Conservation (phyloP, 371 early-diverging fungal genomes). For the Thermomucor indicae-seudaticae region DNA sequence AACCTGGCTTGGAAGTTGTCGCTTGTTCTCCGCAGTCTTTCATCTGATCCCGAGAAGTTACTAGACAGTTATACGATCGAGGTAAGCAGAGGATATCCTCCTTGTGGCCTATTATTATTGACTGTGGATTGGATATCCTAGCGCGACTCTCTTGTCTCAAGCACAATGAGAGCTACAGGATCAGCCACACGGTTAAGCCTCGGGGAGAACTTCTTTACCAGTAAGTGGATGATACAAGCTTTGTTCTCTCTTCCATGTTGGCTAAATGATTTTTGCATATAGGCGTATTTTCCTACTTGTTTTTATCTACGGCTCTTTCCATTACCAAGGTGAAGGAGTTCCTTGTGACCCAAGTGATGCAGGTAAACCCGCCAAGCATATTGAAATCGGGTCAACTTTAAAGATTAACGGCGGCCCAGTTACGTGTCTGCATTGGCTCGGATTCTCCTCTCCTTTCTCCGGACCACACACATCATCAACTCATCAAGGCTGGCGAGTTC, state of each 20-base stretch:
- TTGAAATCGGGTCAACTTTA: not conserved
- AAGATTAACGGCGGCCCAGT: too few species aligned
- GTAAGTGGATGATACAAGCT: slow-evolving; percentile 2
- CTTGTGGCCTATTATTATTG: too few species aligned
- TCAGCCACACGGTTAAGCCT: not conserved
- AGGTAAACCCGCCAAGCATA: not conserved
- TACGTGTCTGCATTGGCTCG: not conserved
- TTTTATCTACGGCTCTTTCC: not conserved
- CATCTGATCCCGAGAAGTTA: slow-evolving; percentile 24
- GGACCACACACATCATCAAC: not conserved
- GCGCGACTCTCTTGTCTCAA: slow-evolving; percentile 11
- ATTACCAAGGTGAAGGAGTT: not conserved
- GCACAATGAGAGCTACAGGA: slow-evolving; percentile 4
- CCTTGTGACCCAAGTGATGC: slow-evolving; percentile 5
- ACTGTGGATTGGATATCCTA: too few species aligned
- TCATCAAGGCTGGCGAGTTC: slow-evolving; percentile 2
- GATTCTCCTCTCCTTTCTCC: not conserved
- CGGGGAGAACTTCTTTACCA: not conserved
- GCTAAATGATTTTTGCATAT: too few species aligned
- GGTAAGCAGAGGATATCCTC: slow-evolving; percentile 10
- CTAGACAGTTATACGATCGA: slow-evolving; percentile 32
- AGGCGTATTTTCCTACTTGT: too few species aligned
- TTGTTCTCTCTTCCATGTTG: too few species aligned
- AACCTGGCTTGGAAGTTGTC: slow-evolving; percentile 47
- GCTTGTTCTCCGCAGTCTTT: slow-evolving; percentile 18